Percentiles rank a stretch among this genome's conserved stretches.
phyloP scores from a whole-genome alignment of 768 basidiomycete genomes.

The Terana coerulea region DNA sequence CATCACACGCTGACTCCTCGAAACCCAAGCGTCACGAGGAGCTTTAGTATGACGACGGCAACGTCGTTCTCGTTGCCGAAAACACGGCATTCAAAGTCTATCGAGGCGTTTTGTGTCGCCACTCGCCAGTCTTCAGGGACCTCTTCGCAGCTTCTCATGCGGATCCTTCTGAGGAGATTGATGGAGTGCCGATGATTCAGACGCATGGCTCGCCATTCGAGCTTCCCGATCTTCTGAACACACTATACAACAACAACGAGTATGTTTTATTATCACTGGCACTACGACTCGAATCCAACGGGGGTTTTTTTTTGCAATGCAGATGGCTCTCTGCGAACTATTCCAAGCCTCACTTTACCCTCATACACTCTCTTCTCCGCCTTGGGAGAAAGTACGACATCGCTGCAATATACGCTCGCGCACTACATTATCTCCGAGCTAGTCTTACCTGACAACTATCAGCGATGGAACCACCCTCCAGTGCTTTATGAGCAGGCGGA shows the following conservation, averaged over 20 bases:
- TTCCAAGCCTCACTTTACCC: not conserved
- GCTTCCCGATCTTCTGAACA: not conserved
- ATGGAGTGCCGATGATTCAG: not conserved
- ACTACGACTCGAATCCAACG: too few relatives aligned
- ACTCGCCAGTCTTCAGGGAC: slow-evolving; percentile 51
- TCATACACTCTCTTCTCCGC: not conserved
- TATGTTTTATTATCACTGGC: not conserved
- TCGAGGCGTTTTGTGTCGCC: not conserved
- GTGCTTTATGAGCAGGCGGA: not conserved
- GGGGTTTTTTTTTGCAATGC: not conserved
- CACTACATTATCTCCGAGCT: not conserved
- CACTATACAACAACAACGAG: not conserved
- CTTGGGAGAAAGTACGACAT: slow-evolving; percentile 1
- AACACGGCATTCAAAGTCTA: slow-evolving; percentile 3
- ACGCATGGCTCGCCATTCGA: not conserved
- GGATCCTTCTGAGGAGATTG: not conserved
- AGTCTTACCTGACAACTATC: slow-evolving; percentile 1
- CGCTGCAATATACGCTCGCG: not conserved
- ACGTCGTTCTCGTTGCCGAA: slow-evolving; percentile 2
- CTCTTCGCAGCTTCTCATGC: slow-evolving; percentile 66
- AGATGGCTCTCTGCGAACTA: not conserved
- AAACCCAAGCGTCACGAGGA: slow-evolving; percentile 1
- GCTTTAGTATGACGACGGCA: slow-evolving; percentile 8
- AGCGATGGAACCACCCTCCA: not conserved
- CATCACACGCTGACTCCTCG: too few relatives aligned